These are phyloP conservation scores for Capsicum rhomboideum DNA, from an alignment of 257 asterid genomes.

Conservation along the genomic window DNA sequence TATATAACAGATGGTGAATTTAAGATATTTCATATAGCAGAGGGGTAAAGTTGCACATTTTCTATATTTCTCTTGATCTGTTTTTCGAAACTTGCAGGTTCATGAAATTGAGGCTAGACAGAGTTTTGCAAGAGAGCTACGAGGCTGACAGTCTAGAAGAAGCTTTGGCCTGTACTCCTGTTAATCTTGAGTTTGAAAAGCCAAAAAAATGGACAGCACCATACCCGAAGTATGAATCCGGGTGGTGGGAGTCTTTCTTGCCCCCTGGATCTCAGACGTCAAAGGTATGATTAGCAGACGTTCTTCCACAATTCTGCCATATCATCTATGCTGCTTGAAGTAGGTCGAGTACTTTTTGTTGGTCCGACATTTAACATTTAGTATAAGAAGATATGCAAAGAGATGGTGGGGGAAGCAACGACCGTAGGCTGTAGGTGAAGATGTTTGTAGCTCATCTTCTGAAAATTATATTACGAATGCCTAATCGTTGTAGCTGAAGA, in stretches of 20 bases:
- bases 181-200: slow-evolving; percentile 52
- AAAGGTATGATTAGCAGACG: slow-evolving; percentile 31
- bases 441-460: slow-evolving; percentile 1
- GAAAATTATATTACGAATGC: neutral
- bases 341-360: neutral
- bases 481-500: neutral
- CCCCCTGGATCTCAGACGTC: slow-evolving; percentile 37
- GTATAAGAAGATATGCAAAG: neutral
- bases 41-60: neutral
- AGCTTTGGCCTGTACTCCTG: slow-evolving; percentile 73
- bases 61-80: neutral
- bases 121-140: slow-evolving; percentile 72
- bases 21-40: neutral
- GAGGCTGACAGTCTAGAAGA: slow-evolving; percentile 70
- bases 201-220: slow-evolving; percentile 90
- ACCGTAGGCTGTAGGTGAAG: neutral
- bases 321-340: slow-evolving; percentile 11
- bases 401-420: neutral
- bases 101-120: slow-evolving; percentile 83
- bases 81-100: slow-evolving; percentile 32
- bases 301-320: slow-evolving; percentile 6
- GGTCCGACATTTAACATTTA: neutral
- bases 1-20: neutral
- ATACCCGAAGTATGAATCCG: slow-evolving; percentile 69
- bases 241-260: slow-evolving; percentile 90